phyloP scores from a whole-genome alignment of 2,329 filamentous ascomycete genomes.

The Clathrospora elynae region DNA sequence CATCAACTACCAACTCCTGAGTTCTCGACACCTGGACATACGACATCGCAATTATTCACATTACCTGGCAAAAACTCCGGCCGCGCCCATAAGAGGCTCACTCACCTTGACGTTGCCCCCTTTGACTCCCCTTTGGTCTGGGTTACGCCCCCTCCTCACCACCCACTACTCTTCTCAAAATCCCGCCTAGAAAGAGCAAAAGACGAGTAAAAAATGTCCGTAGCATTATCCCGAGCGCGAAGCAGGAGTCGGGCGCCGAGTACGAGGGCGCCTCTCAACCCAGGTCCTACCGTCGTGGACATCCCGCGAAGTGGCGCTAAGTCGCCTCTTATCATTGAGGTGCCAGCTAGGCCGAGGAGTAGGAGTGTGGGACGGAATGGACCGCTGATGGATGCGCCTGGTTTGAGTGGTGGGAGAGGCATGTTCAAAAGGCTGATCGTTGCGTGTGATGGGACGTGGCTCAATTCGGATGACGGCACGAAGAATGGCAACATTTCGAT shows the following conservation, averaged over 20 bases:
- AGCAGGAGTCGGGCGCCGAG: constrained; percentile 41
- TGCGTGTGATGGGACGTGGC: constrained; percentile 54
- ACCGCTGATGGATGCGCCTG: constrained; percentile 36
- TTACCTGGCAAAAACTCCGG: constrained; percentile 16
- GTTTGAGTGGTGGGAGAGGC: constrained; percentile 43
- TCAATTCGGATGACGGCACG: constrained; percentile 55
- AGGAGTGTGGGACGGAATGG: constrained; percentile 32
- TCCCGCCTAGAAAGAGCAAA: constrained; percentile 20
- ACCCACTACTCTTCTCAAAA: constrained; percentile 27
- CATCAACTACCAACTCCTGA: constrained; percentile 11
- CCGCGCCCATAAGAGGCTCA: constrained; percentile 21
- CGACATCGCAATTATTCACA: constrained; percentile 10
- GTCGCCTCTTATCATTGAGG: constrained; percentile 37
- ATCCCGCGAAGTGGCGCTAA: constrained; percentile 30
- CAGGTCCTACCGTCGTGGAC: constrained; percentile 34
- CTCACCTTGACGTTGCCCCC: constrained; percentile 29
- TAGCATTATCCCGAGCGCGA: constrained; percentile 35
- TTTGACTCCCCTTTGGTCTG: constrained; percentile 28
- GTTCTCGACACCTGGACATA: constrained; percentile 11
- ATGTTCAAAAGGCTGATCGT: constrained; percentile 51
- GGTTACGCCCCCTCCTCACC: constrained; percentile 27
- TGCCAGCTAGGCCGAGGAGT: constrained; percentile 32
- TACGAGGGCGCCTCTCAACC: constrained; percentile 25
- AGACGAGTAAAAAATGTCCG: constrained; percentile 29
- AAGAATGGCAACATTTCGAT: constrained; percentile 52